A percentile compares a stretch with the other conserved stretches of the same genome.
phyloP scores from a whole-genome alignment of 2,329 filamentous ascomycete species.

The Lasiodiplodia citricola region DNA sequence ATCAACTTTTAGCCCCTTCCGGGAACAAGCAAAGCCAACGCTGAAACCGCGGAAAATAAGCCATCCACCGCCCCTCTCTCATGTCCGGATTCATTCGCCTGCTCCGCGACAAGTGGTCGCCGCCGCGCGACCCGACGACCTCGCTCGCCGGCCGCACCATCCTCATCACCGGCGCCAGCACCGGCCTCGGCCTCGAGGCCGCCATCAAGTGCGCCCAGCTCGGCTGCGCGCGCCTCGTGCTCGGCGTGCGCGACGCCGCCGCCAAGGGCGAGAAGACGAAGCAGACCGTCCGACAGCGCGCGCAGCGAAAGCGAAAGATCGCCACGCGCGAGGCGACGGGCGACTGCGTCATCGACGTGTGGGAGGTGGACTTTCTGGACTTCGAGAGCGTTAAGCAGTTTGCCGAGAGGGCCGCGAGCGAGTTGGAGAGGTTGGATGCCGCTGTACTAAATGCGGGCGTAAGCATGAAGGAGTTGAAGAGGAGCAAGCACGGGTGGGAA shows the following conservation, averaged over 20 bases:
- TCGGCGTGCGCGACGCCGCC: slow-evolving; percentile 49
- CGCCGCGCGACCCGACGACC: slow-evolving; percentile 31
- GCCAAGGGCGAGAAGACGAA: slow-evolving; percentile 52
- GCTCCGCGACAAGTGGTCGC: slow-evolving; percentile 24
- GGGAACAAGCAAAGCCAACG: too few relatives aligned
- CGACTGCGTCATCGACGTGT: slow-evolving; percentile 49
- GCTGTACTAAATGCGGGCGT: slow-evolving; percentile 49
- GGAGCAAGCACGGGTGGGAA: slow-evolving; percentile 35
- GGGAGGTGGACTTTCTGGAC: slow-evolving; percentile 51
- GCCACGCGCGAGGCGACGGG: slow-evolving; percentile 7
- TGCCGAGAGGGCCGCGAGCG: slow-evolving; percentile 32
- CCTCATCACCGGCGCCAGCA: slow-evolving; percentile 56
- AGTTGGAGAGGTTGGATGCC: slow-evolving; percentile 42
- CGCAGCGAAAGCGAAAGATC: background rate
- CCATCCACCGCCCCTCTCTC: background rate
- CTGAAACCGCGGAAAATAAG: background rate
- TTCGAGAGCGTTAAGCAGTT: slow-evolving; percentile 48
- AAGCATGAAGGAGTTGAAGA: slow-evolving; percentile 29
- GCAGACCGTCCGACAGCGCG: slow-evolving; percentile 13
- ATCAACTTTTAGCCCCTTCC: background rate
- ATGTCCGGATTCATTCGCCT: slow-evolving; percentile 20
- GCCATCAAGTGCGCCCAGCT: slow-evolving; percentile 50
- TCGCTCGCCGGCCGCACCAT: slow-evolving; percentile 45
- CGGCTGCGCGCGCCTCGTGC: slow-evolving; percentile 49
- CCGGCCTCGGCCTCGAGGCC: slow-evolving; percentile 55